Percentiles rank a stretch among this genome's conserved stretches.
These are phyloP conservation scores for Spirogloea muscicola DNA, from an alignment of 139 green algal genomes.

Conservation along the genomic window DNA sequence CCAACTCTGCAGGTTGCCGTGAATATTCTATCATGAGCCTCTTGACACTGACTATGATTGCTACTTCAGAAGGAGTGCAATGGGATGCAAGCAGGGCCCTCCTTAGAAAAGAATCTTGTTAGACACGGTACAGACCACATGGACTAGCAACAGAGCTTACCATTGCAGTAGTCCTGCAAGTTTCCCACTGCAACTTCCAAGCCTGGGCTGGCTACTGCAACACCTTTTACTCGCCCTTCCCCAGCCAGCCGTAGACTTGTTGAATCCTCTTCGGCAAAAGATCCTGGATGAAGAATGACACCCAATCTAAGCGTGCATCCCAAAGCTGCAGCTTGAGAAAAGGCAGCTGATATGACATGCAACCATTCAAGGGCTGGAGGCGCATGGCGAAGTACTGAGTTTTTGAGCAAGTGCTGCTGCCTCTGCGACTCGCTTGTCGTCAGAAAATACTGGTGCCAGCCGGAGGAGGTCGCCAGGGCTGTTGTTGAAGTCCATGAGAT, in stretches of 20 bases:
- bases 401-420: constrained; percentile 33
- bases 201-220: background rate
- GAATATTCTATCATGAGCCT: too few species aligned
- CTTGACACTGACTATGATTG: too few species aligned
- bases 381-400: constrained; percentile 2
- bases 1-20: constrained; percentile 33
- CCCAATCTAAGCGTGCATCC: background rate
- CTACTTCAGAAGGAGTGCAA: too few species aligned
- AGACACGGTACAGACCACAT: too few species aligned
- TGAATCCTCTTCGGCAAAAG: constrained; percentile 30
- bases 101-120: too few species aligned
- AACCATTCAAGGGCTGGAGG: background rate
- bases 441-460: constrained; percentile 12
- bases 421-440: constrained; percentile 25
- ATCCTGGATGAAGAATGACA: background rate
- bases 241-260: constrained; percentile 5
- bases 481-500: constrained; percentile 40
- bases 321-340: background rate
- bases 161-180: constrained; percentile 42
- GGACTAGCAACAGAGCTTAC: too few species aligned
- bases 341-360: background rate
- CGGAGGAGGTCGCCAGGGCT: constrained; percentile 3
- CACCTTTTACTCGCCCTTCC: constrained; percentile 12
- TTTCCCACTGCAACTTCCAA: constrained; percentile 34
- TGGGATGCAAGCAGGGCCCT: too few species aligned